A percentile compares a stretch with the other conserved stretches of the same genome.
Conservation (phyloP, 176 grass and related monocot genomes). For the Oryza brachyantha region DNA sequence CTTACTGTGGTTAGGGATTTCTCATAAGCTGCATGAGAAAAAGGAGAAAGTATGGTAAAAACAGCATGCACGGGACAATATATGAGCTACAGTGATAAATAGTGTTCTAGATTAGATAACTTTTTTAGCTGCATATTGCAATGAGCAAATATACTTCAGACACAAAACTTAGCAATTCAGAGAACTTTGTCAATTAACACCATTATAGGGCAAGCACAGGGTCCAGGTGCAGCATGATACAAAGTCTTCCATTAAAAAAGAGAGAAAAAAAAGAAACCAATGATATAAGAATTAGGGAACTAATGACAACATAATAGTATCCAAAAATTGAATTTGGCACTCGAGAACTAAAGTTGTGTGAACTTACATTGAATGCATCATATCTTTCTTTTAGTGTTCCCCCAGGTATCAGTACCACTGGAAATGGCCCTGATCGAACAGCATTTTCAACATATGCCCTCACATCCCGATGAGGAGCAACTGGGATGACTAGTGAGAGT, state of each 20-base stretch:
- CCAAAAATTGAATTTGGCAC: background rate
- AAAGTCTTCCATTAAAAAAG: too few relatives aligned
- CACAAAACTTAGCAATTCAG: background rate
- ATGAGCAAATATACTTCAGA: background rate
- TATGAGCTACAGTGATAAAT: background rate
- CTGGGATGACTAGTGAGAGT: slow-evolving; percentile 70
- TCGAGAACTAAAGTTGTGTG: slow-evolving; percentile 14
- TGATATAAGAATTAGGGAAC: background rate
- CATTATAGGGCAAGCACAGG: background rate
- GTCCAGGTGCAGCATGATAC: background rate
- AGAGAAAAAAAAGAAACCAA: background rate
- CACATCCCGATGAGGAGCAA: slow-evolving; percentile 78
- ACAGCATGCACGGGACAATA: background rate
- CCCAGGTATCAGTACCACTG: slow-evolving; percentile 66
- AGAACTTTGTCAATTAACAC: background rate
- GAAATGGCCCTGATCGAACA: slow-evolving; percentile 35
- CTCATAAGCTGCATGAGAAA: background rate
- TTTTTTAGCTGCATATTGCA: slow-evolving; percentile 8
- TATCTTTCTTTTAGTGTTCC: slow-evolving; percentile 69
- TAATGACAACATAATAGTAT: background rate
- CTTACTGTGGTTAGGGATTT: slow-evolving; percentile 3
- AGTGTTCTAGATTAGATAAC: background rate
- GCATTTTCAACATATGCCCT: slow-evolving; percentile 53
- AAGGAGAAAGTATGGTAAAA: background rate
- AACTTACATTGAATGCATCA: slow-evolving; percentile 74